Conservation (phyloP, 345 rosid genomes). For the Moricandia arvensis region DNA sequence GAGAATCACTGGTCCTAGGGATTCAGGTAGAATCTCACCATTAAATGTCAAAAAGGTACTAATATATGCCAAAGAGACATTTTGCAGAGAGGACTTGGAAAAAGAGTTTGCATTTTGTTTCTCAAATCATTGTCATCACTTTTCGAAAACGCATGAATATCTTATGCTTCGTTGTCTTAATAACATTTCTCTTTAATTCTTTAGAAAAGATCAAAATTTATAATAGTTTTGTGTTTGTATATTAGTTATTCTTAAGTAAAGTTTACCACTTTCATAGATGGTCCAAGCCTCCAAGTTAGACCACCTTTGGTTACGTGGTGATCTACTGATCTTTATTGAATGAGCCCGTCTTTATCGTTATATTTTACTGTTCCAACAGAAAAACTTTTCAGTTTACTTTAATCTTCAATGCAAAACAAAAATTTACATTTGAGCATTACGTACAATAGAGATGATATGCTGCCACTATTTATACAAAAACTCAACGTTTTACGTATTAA, state of each 20-base stretch:
- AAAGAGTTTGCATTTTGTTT: neutral
- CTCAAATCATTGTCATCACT: constrained; percentile 15
- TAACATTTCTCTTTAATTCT: neutral
- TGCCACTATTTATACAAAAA: neutral
- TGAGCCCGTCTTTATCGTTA: neutral
- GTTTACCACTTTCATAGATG: constrained; percentile 15
- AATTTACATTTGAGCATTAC: neutral
- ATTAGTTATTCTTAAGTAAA: neutral
- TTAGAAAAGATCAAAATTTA: neutral
- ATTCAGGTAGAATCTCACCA: constrained; percentile 20
- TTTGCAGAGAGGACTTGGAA: neutral
- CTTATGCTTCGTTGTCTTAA: constrained; percentile 10
- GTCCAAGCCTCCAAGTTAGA: constrained; percentile 17
- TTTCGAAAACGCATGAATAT: neutral
- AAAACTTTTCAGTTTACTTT: neutral
- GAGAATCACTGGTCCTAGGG: constrained; percentile 12
- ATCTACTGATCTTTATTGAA: neutral
- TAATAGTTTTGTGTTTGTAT: neutral
- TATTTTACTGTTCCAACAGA: neutral
- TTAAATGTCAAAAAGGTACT: constrained; percentile 12
- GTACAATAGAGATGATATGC: neutral
- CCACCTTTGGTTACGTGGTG: constrained; percentile 4
- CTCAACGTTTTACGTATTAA: too few relatives aligned
- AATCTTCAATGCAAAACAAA: neutral
- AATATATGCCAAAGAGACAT: constrained; percentile 3